Evolutionary conservation across 78 protist species (phyloP).

Genomic region (Cyanophora paradoxa): DNA sequence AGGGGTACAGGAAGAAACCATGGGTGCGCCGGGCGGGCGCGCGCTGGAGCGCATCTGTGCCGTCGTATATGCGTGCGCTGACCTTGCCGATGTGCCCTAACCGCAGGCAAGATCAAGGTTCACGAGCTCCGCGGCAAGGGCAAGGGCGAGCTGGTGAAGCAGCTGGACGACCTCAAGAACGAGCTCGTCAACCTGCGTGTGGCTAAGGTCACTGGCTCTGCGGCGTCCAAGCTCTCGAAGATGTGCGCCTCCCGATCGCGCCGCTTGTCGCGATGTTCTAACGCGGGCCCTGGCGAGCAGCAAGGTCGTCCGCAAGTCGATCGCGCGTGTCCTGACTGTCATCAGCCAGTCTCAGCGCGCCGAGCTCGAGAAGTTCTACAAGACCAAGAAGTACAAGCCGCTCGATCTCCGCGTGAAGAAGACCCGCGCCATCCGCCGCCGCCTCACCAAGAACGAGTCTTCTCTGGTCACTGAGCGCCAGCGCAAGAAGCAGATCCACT

Average conservation of each 20-base stretch:
- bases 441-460: constrained; percentile 36
- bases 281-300: constrained; percentile 13
- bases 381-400: constrained; percentile 36
- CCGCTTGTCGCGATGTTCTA: not conserved
- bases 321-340: constrained; percentile 76
- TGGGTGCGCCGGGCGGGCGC: too few relatives aligned
- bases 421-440: constrained; percentile 74
- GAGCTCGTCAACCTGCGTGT: constrained; percentile 71
- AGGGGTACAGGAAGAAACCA: too few relatives aligned
- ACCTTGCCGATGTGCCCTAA: too few relatives aligned
- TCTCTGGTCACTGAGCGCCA: constrained; percentile 25
- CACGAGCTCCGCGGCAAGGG: constrained; percentile 53
- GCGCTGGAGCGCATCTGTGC: too few relatives aligned
- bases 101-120: constrained; percentile 46
- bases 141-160: constrained; percentile 50
- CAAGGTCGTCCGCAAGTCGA: constrained; percentile 54
- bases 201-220: constrained; percentile 64
- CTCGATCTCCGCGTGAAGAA: constrained; percentile 58
- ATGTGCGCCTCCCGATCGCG: constrained; percentile 45
- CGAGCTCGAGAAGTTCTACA: constrained; percentile 6
- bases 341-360: constrained; percentile 52
- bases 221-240: constrained; percentile 60
- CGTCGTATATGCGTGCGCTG: too few relatives aligned
- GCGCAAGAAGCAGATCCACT: constrained; percentile 33
- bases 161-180: constrained; percentile 62